Evolutionary conservation across 1,284 basidiomycete genomes (phyloP).

Genomic region (Ceratobasidium sp.): DNA sequence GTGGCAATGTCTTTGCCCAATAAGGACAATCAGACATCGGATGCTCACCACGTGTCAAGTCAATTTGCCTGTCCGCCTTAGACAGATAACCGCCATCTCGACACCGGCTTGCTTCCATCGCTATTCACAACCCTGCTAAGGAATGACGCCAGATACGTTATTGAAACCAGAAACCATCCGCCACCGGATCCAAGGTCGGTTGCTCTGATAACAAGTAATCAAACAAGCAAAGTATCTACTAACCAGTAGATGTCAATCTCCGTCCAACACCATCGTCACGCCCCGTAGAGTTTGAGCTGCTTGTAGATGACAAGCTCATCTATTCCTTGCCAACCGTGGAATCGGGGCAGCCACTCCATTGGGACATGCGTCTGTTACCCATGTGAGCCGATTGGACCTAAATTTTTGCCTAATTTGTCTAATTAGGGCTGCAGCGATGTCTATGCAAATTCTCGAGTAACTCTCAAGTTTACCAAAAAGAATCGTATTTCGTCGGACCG

Average conservation of each 20-base stretch:
- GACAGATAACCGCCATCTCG: background rate
- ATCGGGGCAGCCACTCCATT: background rate
- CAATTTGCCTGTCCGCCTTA: background rate
- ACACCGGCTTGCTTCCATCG: background rate
- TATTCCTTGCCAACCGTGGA: background rate
- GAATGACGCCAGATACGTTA: background rate
- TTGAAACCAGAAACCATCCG: background rate
- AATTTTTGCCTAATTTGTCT: background rate
- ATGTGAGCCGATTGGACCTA: background rate
- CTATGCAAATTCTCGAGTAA: background rate
- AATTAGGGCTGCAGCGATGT: background rate
- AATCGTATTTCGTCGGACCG: background rate
- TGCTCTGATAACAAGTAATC: too few species aligned
- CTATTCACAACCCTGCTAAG: background rate
- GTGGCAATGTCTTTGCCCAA: background rate
- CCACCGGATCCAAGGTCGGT: constrained; percentile 4
- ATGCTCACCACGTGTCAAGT: background rate
- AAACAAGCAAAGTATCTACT: too few species aligned
- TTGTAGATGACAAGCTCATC: background rate
- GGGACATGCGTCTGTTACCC: constrained; percentile 10
- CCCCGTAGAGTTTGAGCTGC: background rate
- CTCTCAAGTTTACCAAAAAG: background rate
- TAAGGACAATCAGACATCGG: background rate
- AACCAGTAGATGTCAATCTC: background rate
- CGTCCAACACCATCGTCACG: background rate